Evolutionary conservation across 352 stramenopile species (phyloP).

Genomic region (Pythium rishiriense): DNA sequence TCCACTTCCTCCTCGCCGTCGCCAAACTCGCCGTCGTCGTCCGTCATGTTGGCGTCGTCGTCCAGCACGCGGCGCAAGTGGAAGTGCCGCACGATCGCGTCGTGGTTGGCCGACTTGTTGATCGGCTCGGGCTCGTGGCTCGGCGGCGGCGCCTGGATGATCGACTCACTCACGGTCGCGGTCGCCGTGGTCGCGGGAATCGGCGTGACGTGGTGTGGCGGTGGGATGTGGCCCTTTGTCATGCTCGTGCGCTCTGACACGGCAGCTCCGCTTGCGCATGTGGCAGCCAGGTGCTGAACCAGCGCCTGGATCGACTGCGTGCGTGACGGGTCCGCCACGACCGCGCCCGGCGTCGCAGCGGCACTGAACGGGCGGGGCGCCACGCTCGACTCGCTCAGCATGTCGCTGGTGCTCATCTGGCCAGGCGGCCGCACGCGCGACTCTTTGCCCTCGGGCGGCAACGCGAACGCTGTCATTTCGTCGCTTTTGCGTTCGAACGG

Average conservation of each 20-base stretch:
- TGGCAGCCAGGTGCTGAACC: background rate
- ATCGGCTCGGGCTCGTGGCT: background rate
- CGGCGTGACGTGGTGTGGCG: conserved; percentile 2
- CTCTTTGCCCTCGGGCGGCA: conserved; percentile 4
- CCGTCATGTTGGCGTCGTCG: conserved; percentile 6
- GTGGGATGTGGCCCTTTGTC: background rate
- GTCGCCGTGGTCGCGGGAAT: background rate
- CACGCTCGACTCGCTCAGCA: conserved; percentile 6
- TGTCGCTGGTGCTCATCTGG: conserved; percentile 22
- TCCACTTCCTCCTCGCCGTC: conserved; percentile 2
- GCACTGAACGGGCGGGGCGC: background rate
- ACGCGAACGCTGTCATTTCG: background rate
- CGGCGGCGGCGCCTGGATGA: background rate
- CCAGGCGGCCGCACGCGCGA: conserved; percentile 17
- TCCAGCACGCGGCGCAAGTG: conserved; percentile 22
- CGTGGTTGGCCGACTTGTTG: conserved; percentile 23
- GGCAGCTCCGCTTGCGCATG: background rate
- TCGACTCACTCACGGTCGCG: background rate
- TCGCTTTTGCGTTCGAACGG: background rate
- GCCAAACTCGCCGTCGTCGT: conserved; percentile 14
- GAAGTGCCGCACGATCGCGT: conserved; percentile 29
- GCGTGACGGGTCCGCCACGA: background rate
- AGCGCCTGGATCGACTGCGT: conserved; percentile 23
- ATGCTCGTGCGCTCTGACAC: background rate
- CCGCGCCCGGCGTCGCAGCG: background rate